Conservation (phyloP, 352 stramenopile species). For the Phytopythium boreale region DNA sequence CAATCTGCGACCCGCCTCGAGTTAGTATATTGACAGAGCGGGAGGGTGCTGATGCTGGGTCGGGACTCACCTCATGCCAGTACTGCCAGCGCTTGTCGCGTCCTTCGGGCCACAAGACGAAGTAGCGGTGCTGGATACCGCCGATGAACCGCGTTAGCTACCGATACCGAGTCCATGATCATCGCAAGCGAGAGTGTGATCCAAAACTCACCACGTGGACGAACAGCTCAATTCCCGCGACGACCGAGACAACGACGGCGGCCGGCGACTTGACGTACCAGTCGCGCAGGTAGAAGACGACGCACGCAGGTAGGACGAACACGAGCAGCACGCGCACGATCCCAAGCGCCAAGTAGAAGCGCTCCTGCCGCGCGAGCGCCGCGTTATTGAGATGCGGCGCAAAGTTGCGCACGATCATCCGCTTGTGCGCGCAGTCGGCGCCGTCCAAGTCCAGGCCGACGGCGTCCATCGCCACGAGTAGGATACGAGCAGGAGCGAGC, state of each 20-base stretch:
- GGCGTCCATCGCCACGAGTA: background rate
- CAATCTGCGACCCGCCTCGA: constrained; percentile 37
- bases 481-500: background rate
- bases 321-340: constrained; percentile 51
- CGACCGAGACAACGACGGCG: constrained; percentile 25
- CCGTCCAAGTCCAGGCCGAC: background rate
- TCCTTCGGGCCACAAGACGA: constrained; percentile 71
- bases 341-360: constrained; percentile 47
- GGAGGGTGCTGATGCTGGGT: background rate
- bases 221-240: constrained; percentile 62
- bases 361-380: constrained; percentile 46
- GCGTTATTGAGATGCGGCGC: constrained; percentile 61
- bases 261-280: constrained; percentile 12
- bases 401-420: constrained; percentile 72
- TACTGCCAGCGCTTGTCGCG: constrained; percentile 63
- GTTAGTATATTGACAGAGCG: background rate
- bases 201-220: constrained; percentile 50
- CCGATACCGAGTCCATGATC: background rate
- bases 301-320: constrained; percentile 45
- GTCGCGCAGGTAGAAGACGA: constrained; percentile 42
- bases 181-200: constrained; percentile 41
- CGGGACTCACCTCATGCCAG: constrained; percentile 51
- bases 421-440: constrained; percentile 50
- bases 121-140: constrained; percentile 55
- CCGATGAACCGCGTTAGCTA: background rate